Evolutionary conservation across 1,284 basidiomycete genomes (phyloP).

Genomic region (Ceraceosorus guamensis): DNA sequence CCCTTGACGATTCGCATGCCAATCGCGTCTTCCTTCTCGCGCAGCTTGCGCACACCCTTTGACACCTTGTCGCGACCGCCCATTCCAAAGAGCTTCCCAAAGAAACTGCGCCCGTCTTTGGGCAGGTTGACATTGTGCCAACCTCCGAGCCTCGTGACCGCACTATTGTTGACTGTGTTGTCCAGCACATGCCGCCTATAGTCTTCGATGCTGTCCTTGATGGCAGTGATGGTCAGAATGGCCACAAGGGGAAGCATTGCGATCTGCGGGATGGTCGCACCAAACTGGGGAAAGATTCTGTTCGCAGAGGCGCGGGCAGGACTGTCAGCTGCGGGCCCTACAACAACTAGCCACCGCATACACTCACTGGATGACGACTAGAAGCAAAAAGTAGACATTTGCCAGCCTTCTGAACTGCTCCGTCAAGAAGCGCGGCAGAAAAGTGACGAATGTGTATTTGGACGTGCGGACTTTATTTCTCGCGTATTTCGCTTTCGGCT

Average conservation of each 20-base stretch:
- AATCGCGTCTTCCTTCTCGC: slow-evolving; percentile 67
- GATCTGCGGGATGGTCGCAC: slow-evolving; percentile 73
- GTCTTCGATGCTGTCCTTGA: slow-evolving; percentile 93
- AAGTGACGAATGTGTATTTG: slow-evolving; percentile 84
- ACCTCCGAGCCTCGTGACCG: slow-evolving; percentile 72
- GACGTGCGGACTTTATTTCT: slow-evolving; percentile 92
- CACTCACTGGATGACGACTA: slow-evolving; percentile 66
- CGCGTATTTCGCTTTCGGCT: slow-evolving; percentile 69
- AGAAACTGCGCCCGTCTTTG: slow-evolving; percentile 65
- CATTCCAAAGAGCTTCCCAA: slow-evolving; percentile 68
- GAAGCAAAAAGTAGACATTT: slow-evolving; percentile 81
- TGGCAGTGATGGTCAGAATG: slow-evolving; percentile 78
- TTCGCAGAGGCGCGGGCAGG: background rate
- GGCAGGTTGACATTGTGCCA: slow-evolving; percentile 88
- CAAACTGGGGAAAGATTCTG: slow-evolving; percentile 76
- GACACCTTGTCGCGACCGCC: slow-evolving; percentile 55
- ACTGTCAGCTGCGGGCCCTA: background rate
- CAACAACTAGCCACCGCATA: background rate
- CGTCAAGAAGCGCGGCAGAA: slow-evolving; percentile 59
- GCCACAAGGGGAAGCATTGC: slow-evolving; percentile 80
- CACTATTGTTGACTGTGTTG: slow-evolving; percentile 83
- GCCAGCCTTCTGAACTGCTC: slow-evolving; percentile 60
- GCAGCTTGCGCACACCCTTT: slow-evolving; percentile 74
- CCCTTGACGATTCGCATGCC: slow-evolving; percentile 14
- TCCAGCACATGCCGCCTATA: slow-evolving; percentile 78